phyloP scores from a whole-genome alignment of 805 yeast species.

The Metschnikowia drakensbergensis region DNA sequence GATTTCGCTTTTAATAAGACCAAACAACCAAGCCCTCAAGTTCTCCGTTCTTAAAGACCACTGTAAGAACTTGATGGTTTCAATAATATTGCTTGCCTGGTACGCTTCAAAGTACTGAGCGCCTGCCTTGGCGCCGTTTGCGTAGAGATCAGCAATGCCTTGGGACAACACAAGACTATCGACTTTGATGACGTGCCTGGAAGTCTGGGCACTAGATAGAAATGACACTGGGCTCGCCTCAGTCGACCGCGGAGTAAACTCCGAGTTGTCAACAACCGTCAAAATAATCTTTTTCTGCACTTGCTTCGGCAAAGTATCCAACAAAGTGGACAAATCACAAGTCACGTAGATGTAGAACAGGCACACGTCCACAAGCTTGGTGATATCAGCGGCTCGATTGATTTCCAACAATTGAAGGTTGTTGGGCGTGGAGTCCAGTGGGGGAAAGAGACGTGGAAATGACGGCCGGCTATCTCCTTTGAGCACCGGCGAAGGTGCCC shows the following conservation, averaged over 20 bases:
- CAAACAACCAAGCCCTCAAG: slow-evolving; percentile 22
- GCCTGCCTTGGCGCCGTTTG: slow-evolving; percentile 31
- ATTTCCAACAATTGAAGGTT: slow-evolving; percentile 23
- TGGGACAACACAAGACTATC: slow-evolving; percentile 23
- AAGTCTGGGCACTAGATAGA: slow-evolving; percentile 8
- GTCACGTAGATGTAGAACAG: slow-evolving; percentile 25
- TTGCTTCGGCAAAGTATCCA: slow-evolving; percentile 13
- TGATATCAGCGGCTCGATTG: slow-evolving; percentile 15
- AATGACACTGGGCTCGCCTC: slow-evolving; percentile 28
- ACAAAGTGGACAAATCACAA: slow-evolving; percentile 16
- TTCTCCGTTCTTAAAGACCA: slow-evolving; percentile 26
- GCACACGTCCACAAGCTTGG: slow-evolving; percentile 15
- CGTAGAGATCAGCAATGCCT: slow-evolving; percentile 30
- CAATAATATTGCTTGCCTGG: slow-evolving; percentile 35
- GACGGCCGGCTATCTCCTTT: slow-evolving; percentile 24
- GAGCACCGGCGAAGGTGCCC: slow-evolving; percentile 30
- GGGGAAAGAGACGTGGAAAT: slow-evolving; percentile 15
- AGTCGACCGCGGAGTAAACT: slow-evolving; percentile 34
- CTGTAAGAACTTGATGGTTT: slow-evolving; percentile 28
- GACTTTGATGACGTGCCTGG: slow-evolving; percentile 31
- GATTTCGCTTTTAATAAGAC: slow-evolving; percentile 14
- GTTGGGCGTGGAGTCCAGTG: slow-evolving; percentile 10
- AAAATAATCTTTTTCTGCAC: slow-evolving; percentile 25
- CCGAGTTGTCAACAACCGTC: slow-evolving; percentile 37
- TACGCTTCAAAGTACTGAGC: slow-evolving; percentile 27